A percentile compares a stretch with the other conserved stretches of the same genome.
Conservation (phyloP, 805 yeast genomes). For the Wickerhamiella musiphila region DNA sequence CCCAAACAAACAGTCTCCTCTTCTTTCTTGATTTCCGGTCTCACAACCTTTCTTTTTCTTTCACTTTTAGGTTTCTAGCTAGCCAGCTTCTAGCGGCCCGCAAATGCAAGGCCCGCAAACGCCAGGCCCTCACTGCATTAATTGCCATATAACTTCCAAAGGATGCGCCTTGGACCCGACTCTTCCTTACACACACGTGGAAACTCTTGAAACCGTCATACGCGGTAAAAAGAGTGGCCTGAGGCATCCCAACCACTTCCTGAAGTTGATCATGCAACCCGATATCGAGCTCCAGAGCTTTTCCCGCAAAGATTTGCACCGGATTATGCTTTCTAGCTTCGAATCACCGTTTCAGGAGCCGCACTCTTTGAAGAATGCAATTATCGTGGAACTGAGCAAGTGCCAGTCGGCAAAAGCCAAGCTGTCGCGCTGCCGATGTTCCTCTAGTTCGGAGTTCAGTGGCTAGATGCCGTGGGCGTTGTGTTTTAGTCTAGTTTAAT, state of each 20-base stretch:
- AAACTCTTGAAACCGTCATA: background rate
- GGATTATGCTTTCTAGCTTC: constrained; percentile 10
- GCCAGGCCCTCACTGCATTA: background rate
- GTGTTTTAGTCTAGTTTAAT: too few species aligned
- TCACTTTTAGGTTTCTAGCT: too few species aligned
- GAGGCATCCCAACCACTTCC: constrained; percentile 7
- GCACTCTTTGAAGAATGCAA: background rate
- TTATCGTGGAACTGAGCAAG: too few species aligned
- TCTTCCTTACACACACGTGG: constrained; percentile 1
- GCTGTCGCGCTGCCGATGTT: too few species aligned
- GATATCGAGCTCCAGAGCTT: constrained; percentile 5
- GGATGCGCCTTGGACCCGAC: constrained; percentile 1
- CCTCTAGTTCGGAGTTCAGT: too few species aligned
- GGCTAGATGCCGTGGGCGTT: too few species aligned
- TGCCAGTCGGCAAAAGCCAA: too few species aligned
- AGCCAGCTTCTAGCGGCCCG: too few species aligned
- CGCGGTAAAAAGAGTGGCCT: background rate
- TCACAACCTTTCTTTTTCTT: too few species aligned
- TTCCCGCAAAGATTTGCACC: constrained; percentile 6
- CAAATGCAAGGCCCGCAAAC: too few species aligned
- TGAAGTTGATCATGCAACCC: constrained; percentile 6
- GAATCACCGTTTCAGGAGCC: constrained; percentile 11
- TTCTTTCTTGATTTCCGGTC: too few species aligned
- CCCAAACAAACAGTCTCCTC: too few species aligned
- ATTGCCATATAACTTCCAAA: background rate